These are phyloP conservation scores for Yamadazyma takamatsuzukensis DNA, from an alignment of 805 yeast species.

Conservation along the genomic window DNA sequence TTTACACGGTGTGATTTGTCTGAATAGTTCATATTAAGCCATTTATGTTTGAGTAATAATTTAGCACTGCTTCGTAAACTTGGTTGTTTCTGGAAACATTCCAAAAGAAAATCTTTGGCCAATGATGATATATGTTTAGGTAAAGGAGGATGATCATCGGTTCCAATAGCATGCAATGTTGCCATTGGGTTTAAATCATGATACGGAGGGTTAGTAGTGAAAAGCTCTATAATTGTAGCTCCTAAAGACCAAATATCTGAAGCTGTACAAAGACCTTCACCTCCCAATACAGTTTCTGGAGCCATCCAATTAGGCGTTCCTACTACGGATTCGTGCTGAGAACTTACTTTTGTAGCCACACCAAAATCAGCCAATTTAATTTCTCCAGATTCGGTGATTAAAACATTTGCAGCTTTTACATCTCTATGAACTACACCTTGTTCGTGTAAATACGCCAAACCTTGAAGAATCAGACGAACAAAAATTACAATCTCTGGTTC, in stretches of 20 bases:
- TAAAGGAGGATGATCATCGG: constrained; percentile 66
- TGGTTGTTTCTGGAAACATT: constrained; percentile 73
- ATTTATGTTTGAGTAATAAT: constrained; percentile 53
- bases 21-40: constrained; percentile 42
- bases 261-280: constrained; percentile 79
- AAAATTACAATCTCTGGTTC: constrained; percentile 50
- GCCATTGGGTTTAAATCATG: constrained; percentile 72
- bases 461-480: constrained; percentile 53
- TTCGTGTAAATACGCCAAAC: constrained; percentile 61
- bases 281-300: constrained; percentile 82
- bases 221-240: constrained; percentile 85
- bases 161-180: constrained; percentile 79
- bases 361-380: constrained; percentile 95
- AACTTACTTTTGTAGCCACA: constrained; percentile 66
- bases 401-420: constrained; percentile 88
- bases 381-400: constrained; percentile 59
- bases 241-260: constrained; percentile 95
- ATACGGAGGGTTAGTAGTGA: constrained; percentile 87
- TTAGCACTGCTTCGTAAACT: constrained; percentile 53
- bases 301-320: constrained; percentile 99
- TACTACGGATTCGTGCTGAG: constrained; percentile 43
- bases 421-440: constrained; percentile 82
- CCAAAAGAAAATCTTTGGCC: constrained; percentile 54
- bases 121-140: constrained; percentile 48
- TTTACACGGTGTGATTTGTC: neutral